Evolutionary conservation across 345 rosid species (phyloP), one percentile per base, ranked within the genome.

Genomic region (Leavenworthia alabamica): DNA sequence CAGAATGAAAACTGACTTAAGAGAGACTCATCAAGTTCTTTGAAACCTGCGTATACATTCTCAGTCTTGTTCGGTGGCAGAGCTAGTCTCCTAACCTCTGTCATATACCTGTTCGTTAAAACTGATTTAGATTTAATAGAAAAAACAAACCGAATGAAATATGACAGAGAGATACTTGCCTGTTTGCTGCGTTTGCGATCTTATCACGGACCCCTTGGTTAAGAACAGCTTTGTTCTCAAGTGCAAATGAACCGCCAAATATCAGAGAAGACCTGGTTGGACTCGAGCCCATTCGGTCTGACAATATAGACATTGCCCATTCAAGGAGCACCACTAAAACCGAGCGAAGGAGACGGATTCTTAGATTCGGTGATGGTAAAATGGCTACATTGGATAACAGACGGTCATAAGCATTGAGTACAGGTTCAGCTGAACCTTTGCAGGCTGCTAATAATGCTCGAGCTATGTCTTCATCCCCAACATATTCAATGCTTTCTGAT

Each of bases 381-480:
- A 86, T 79, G 60, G 96, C 90, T 53, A 86, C 81, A 32, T 78
- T 90, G 45, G 97, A 90, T 59, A 94, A 61, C 37, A 94, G 75
- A 49, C 87, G 89, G 72, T 88, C 96, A 44, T 88, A 94, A 44
- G 90, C 74, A 66, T 86, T 89, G 67, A 90, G 73, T 41, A 84
- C 95, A 56, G 96, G 96, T 56, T 90, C 97, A 51, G 86, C 78
- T 47, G 96, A 88, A 35, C 95, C 96, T 78, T 86, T 90, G 80
- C 99, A 88, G 62, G 90, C 96, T 32, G 95, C 92, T 44, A 94
- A 73, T 71, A 90, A 86, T 64, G 90, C 95, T 76, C 95, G 81
- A 28, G 92, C 83, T 60, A 94, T 80, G 70, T 88, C 97, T 76
- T 94, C 96, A 50, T 90, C 86, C 15, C 89, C 95, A n/a, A 94